Evolutionary conservation across 306 rosid genomes (phyloP), one percentile per base, ranked within the genome.

Genomic region (Gastrolobium bilobum): DNA sequence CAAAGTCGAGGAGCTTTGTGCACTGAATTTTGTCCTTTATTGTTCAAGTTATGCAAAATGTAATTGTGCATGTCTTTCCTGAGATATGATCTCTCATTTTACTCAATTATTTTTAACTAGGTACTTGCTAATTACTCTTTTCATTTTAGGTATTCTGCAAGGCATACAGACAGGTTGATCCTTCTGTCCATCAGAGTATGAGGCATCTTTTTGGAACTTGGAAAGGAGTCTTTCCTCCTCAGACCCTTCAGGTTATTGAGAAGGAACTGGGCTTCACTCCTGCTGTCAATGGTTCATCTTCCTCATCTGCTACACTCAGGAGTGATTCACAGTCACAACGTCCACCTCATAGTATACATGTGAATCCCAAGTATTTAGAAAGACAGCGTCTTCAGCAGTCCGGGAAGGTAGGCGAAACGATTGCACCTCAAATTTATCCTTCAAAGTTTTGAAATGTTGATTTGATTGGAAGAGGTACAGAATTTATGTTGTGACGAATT

Each of bases 171-270:
- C 93, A 86, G 84, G 98, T 92, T 50, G 97, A 90, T 46, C 83
- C 94, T 75, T 7, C 93, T 65, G 83, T 92, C 68, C 96, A 86
- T 84, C 9, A 76, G 63, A 94, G 96, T 66, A 89, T 94, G 98
- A 85, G 91, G 35, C 98, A 94, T 88, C 96, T 94, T 75, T 94
- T 94, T 88, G 98, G 98, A 79, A 94, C 98, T 39, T 94, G 98
- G 98, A 92, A 83, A 81, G 97, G 96, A 60, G 96, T 92, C 68
- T 92, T 94, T 80, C 96, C 98, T 82, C 87, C 77, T 77, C 98
- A 87, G 81, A 42, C 97, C 71, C 94, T 94, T 71, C 93, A 85
- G 80, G 61, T 63, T 70, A 94, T 94, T 26, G 98, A 92, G 86
- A 90, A 88, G 82, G 98, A 92, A 86, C 90, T 94, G 53, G 91